phyloP scores from a whole-genome alignment of 768 basidiomycete genomes.

The Pleurotus giganteus region DNA sequence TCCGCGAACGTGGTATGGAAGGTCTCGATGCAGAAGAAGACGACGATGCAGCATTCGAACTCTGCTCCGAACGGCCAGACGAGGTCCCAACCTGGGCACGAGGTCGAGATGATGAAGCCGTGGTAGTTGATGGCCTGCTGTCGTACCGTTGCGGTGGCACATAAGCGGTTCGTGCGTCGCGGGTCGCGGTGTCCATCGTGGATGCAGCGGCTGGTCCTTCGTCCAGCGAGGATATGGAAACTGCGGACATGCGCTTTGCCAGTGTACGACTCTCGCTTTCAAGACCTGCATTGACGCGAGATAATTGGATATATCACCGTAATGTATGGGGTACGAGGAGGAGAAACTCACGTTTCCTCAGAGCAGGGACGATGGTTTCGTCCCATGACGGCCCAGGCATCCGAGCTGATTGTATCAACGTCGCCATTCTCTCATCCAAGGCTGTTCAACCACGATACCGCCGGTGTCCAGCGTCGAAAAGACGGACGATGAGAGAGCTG shows the following conservation, averaged over 20 bases:
- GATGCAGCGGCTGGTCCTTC: constrained; percentile 44
- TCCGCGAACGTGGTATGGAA: constrained; percentile 51
- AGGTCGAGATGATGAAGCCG: background rate
- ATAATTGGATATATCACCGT: constrained; percentile 13
- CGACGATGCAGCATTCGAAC: background rate
- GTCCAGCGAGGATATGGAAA: constrained; percentile 60
- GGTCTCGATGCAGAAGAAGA: constrained; percentile 27
- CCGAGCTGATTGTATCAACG: constrained; percentile 36
- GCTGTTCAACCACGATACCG: background rate
- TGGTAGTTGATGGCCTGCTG: background rate
- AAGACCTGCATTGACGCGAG: constrained; percentile 49
- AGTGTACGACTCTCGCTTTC: constrained; percentile 80
- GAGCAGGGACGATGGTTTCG: constrained; percentile 76
- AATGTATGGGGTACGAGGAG: background rate
- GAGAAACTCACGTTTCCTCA: constrained; percentile 68
- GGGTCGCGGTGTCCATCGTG: constrained; percentile 22
- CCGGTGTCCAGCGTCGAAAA: background rate
- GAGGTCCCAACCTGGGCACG: constrained; percentile 10
- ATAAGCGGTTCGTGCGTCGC: constrained; percentile 14
- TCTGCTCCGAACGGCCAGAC: constrained; percentile 14
- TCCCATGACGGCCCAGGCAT: constrained; percentile 66
- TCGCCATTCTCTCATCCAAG: constrained; percentile 3
- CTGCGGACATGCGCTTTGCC: constrained; percentile 71
- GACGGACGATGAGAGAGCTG: background rate
- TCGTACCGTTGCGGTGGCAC: constrained; percentile 2